Percentiles rank a stretch among this genome's conserved stretches.
These are phyloP conservation scores for Cordyceps tenuipes DNA, from an alignment of 2,329 filamentous ascomycete species.

Conservation along the genomic window DNA sequence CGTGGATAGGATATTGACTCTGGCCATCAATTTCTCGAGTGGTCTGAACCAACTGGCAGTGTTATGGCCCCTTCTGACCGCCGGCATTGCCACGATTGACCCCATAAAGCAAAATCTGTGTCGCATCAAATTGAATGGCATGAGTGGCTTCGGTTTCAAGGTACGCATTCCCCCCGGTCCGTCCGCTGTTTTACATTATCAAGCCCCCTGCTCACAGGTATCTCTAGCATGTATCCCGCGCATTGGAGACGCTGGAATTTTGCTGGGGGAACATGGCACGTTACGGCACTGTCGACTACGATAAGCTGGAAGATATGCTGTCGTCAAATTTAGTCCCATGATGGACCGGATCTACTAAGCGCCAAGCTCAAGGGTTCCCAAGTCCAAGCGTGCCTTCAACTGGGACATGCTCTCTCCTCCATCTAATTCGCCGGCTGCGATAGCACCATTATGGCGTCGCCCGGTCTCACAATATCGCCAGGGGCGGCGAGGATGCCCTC, in stretches of 20 bases:
- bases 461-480: slow-evolving; percentile 11
- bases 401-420: not conserved
- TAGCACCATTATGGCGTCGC: not conserved
- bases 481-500: not conserved
- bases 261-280: slow-evolving; percentile 9
- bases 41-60: slow-evolving; percentile 8
- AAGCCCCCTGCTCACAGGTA: not conserved
- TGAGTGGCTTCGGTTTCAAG: not conserved
- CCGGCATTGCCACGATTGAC: not conserved
- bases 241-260: slow-evolving; percentile 13
- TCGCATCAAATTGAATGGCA: not conserved
- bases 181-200: not conserved
- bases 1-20: slow-evolving; percentile 1
- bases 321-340: slow-evolving; percentile 12
- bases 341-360: not conserved
- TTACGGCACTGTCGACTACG: slow-evolving; percentile 9
- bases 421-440: not conserved
- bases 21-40: slow-evolving; percentile 9
- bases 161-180: not conserved
- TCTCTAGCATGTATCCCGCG: slow-evolving; percentile 11
- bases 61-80: not conserved
- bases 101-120: not conserved
- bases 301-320: slow-evolving; percentile 11
- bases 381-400: not conserved
- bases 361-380: not conserved